Conservation (phyloP, 768 basidiomycete species). For the Tulasnella calospora region DNA sequence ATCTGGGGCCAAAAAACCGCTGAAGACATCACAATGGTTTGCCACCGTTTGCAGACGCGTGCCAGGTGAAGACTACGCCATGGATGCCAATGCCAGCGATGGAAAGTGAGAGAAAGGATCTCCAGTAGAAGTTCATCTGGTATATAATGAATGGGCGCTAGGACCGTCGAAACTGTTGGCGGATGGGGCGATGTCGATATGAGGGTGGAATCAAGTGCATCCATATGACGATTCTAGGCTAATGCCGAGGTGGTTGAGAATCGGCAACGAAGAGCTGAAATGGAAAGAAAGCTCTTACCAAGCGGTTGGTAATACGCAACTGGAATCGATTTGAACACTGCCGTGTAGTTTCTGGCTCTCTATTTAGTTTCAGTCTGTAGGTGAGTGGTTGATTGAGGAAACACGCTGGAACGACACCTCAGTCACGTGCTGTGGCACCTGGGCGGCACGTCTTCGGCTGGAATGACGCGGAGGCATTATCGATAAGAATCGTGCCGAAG, state of each 20-base stretch:
- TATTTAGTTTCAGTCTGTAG: background rate
- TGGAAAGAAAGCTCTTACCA: too few species aligned
- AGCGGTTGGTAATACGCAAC: background rate
- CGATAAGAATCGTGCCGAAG: too few species aligned
- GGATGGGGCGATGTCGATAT: background rate
- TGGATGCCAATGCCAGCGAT: background rate
- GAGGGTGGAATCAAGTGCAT: background rate
- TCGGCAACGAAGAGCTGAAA: too few species aligned
- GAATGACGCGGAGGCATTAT: too few species aligned
- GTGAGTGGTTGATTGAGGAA: background rate
- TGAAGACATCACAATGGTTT: background rate
- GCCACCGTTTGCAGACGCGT: background rate
- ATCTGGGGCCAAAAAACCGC: background rate
- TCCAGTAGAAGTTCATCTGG: background rate
- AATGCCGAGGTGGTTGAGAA: background rate
- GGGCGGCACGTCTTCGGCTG: too few species aligned
- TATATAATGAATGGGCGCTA: background rate
- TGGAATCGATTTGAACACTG: background rate
- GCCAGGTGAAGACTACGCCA: background rate
- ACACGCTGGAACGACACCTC: background rate
- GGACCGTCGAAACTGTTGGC: background rate
- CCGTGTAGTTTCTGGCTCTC: background rate
- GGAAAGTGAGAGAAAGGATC: background rate
- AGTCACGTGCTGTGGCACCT: background rate
- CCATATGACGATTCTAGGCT: background rate